These are phyloP conservation scores for Xerocomellus amylosporus DNA, from an alignment of 768 basidiomycete genomes.

Conservation along the genomic window DNA sequence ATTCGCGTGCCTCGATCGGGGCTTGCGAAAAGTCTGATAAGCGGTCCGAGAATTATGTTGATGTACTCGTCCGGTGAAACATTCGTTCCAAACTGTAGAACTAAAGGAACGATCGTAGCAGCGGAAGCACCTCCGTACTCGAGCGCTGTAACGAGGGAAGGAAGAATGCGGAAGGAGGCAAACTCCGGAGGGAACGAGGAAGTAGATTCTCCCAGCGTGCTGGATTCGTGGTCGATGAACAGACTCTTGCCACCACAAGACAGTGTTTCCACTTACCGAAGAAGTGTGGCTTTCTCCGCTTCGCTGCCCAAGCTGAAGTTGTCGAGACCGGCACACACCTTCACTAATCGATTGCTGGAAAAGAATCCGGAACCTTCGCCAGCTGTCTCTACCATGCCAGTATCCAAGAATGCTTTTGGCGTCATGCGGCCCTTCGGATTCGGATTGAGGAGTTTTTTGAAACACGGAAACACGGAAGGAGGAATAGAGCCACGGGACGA, in stretches of 20 bases:
- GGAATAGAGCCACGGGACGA: constrained; percentile 80
- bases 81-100: constrained; percentile 74
- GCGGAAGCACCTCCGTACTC: constrained; percentile 79
- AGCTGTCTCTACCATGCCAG: constrained; percentile 67
- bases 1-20: constrained; percentile 93
- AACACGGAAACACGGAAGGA: constrained; percentile 64
- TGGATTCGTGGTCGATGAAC: constrained; percentile 26
- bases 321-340: constrained; percentile 81
- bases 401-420: constrained; percentile 72
- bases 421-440: constrained; percentile 77
- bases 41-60: constrained; percentile 65
- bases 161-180: constrained; percentile 79
- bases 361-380: constrained; percentile 75
- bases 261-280: constrained; percentile 48
- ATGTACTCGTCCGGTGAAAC: constrained; percentile 70
- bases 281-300: constrained; percentile 67
- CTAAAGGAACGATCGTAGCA: constrained; percentile 75
- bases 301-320: constrained; percentile 81
- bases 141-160: constrained; percentile 74
- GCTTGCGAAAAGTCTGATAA: constrained; percentile 81
- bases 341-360: constrained; percentile 73
- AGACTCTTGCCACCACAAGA: background rate
- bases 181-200: constrained; percentile 86
- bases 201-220: constrained; percentile 75
- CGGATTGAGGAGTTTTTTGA: constrained; percentile 88